Evolutionary conservation across 331 rosid species (phyloP).

Genomic region (Quercus phellos): DNA sequence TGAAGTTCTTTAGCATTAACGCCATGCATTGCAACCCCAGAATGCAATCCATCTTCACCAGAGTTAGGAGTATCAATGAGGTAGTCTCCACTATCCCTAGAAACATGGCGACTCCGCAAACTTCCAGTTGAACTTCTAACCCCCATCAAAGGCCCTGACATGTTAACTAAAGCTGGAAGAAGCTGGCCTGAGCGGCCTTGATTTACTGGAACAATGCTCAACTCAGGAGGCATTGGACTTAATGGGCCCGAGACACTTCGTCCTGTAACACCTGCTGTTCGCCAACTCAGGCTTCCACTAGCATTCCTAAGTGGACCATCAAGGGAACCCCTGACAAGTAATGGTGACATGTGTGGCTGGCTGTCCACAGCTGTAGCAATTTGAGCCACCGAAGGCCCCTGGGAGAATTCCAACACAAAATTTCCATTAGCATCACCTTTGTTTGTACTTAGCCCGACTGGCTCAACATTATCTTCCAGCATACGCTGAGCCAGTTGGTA

Average conservation of each 20-base stretch:
- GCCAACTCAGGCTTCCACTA: conserved; percentile 99
- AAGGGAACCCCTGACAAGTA: conserved; percentile 97
- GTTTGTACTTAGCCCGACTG: conserved; percentile 46
- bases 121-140: conserved; percentile 98
- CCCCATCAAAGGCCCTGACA: conserved; percentile 99
- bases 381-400: conserved; percentile 91
- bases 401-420: conserved; percentile 94
- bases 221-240: conserved; percentile 97
- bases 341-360: conserved; percentile 98
- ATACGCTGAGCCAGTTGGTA: conserved; percentile 92
- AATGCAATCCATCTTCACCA: conserved; percentile 83
- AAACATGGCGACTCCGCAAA: conserved; percentile 93
- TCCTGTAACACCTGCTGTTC: conserved; percentile 92
- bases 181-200: conserved; percentile 95
- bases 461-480: conserved; percentile 92
- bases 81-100: conserved; percentile 98
- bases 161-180: conserved; percentile 85
- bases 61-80: conserved; percentile 97
- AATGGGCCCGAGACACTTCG: conserved; percentile 96
- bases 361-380: conserved; percentile 80
- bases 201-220: conserved; percentile 80
- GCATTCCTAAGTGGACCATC: conserved; percentile 97
- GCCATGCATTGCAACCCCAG: conserved; percentile 61
- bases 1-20: conserved; percentile 93
- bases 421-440: conserved; percentile 75